Base-by-base conservation (phyloP, 306 rosid species). In the Malus asiatica region DNA sequence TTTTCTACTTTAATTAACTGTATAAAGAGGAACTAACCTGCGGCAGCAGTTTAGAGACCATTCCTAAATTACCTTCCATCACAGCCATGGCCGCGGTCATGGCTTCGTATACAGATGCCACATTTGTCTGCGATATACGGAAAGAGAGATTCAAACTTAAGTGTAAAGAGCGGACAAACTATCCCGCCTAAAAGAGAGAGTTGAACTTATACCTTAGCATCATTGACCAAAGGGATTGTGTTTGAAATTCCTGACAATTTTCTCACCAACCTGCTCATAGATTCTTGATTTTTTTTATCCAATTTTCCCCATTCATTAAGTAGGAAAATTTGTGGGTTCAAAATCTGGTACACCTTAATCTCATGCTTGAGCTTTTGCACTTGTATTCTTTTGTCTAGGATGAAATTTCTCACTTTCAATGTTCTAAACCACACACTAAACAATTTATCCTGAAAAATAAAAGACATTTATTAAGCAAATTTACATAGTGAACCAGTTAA, bases 221-320 rank as follows among this genome's bases (percentile, higher is more conserved):
- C 85, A n/a, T 81, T 76, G 15, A 82, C 58, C 38, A 86, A 74
- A 74, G 98, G 96, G 15, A 88, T 22, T 55, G 60, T 72, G 14
- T 70, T 75, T 20, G 90, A 88, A 58, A 89, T 20, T 52, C 87
- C 85, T n/a, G 85, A 85, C 53, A 94, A 82, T 75, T 82, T 80
- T 18, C 87, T 83, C 29, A 74, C 61, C 78, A 89, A 78, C 77
- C 80, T 81, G 23, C 76, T 82, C 4, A 91, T 66, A 1, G 89
- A 88, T 80, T 91, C 91, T 80, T 87, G 82, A 75, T 91, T 87
- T 61, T 76, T 87, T 71, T 30, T 87, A 74, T 94, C 95, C 46
- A 94, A 16, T 82, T 86, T 83, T 11, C 73, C 74, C 98, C 96
- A 90, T 33, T 89, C 84, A 42, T 59, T 76, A 0, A 94, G 88